A percentile compares a stretch with the other conserved stretches of the same genome.
Evolutionary conservation across 192 early-diverging fungal genomes (phyloP).

Genomic region (Thoreauomyces humboldtii): DNA sequence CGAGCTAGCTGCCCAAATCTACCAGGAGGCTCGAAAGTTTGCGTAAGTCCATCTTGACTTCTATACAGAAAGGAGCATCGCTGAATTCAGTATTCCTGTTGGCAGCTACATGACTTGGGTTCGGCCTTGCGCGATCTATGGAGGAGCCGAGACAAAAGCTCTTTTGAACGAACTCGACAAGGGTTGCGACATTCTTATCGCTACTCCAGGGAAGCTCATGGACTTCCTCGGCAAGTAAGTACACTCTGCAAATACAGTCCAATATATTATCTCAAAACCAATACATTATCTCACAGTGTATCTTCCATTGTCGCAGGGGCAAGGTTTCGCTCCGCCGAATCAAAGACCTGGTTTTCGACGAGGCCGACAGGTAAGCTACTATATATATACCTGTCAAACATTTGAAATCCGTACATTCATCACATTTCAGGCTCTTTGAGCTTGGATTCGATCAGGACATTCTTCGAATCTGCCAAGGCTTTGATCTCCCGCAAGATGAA

Average conservation of each 20-base stretch:
- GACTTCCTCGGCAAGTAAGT: constrained; percentile 81
- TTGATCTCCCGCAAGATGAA: constrained; percentile 21
- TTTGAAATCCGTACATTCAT: neutral
- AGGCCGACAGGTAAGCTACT: constrained; percentile 89
- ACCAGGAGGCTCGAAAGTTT: constrained; percentile 84
- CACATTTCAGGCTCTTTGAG: constrained; percentile 77
- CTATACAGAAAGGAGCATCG: too few relatives aligned
- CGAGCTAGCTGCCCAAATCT: constrained; percentile 88
- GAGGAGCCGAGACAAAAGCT: constrained; percentile 84
- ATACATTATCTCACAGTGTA: too few relatives aligned
- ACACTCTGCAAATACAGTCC: too few relatives aligned
- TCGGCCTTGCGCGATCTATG: constrained; percentile 83
- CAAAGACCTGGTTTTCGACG: constrained; percentile 72
- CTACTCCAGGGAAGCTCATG: constrained; percentile 89
- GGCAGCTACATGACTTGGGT: constrained; percentile 62
- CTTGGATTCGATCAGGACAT: constrained; percentile 93
- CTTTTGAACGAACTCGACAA: constrained; percentile 87
- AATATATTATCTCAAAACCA: too few relatives aligned
- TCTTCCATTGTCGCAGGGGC: neutral
- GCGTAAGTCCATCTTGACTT: constrained; percentile 56
- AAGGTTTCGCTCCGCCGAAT: constrained; percentile 64
- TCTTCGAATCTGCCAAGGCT: constrained; percentile 55
- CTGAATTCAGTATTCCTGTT: constrained; percentile 57
- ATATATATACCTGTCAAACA: too few relatives aligned
- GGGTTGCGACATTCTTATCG: constrained; percentile 89